Evolutionary conservation across 2,329 filamentous ascomycete genomes (phyloP).

Genomic region (Alternaria viburni): DNA sequence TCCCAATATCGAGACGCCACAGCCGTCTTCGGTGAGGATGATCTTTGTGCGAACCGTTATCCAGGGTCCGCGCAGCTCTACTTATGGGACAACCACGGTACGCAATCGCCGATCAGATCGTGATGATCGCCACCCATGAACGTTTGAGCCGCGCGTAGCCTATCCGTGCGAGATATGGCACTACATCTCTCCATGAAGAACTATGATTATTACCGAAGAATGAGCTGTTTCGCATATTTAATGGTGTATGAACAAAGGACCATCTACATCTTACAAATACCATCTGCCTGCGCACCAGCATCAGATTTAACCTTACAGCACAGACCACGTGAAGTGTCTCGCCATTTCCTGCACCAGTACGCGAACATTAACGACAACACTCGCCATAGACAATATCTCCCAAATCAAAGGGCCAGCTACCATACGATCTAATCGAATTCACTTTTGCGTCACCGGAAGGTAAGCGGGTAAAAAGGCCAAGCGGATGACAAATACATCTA

Average conservation of each 20-base stretch:
- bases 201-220: not conserved
- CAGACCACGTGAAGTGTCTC: not conserved
- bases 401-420: not conserved
- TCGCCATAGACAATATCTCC: not conserved
- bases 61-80: not conserved
- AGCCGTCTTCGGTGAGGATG: not conserved
- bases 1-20: slow-evolving; percentile 2
- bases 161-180: not conserved
- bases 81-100: not conserved
- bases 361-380: not conserved
- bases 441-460: not conserved
- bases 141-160: not conserved
- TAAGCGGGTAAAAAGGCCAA: not conserved
- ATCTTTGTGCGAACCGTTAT: not conserved
- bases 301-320: not conserved
- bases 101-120: not conserved
- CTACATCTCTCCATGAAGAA: not conserved
- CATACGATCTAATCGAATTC: not conserved
- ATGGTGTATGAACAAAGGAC: not conserved
- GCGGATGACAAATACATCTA: not conserved
- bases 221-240: not conserved
- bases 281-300: not conserved
- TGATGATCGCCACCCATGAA: not conserved
- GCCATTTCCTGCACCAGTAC: not conserved
- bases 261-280: not conserved